Conservation (phyloP, 1,284 basidiomycete species). For the Leccinum fuscescens region DNA sequence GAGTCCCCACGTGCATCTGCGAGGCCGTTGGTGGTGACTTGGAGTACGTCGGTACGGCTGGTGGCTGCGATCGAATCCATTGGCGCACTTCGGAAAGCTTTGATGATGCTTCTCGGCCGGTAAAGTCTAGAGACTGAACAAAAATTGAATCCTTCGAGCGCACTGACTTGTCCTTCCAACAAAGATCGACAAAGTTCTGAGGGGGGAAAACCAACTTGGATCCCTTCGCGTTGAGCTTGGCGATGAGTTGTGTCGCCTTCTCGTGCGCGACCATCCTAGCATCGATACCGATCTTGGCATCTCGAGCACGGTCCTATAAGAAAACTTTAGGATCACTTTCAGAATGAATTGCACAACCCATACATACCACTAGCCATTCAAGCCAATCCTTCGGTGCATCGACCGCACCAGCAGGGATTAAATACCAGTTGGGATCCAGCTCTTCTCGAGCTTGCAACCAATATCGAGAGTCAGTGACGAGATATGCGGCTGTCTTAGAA, state of each 20-base stretch:
- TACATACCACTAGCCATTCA: conserved; percentile 69
- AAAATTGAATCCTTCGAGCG: conserved; percentile 73
- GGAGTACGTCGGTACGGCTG: conserved; percentile 60
- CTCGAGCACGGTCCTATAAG: conserved; percentile 49
- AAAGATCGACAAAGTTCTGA: conserved; percentile 83
- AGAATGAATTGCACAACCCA: conserved; percentile 17
- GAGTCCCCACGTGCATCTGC: conserved; percentile 64
- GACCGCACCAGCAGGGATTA: conserved; percentile 64
- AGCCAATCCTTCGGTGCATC: conserved; percentile 72
- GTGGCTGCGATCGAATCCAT: conserved; percentile 61
- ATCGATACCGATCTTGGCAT: conserved; percentile 78
- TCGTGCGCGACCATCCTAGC: conserved; percentile 84
- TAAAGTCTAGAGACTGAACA: conserved; percentile 71
- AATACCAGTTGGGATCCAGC: conserved; percentile 75
- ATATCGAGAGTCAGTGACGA: conserved; percentile 88
- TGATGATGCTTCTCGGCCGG: conserved; percentile 60
- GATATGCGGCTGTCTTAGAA: conserved; percentile 61
- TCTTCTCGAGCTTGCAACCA: conserved; percentile 83
- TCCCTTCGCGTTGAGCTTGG: conserved; percentile 47
- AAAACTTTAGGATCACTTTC: conserved; percentile 9
- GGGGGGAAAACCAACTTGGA: conserved; percentile 69
- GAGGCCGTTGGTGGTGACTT: conserved; percentile 57
- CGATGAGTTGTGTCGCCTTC: conserved; percentile 60
- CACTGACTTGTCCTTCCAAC: conserved; percentile 74
- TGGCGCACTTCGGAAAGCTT: conserved; percentile 60